Evolutionary conservation across 78 protist species (phyloP).

Genomic region (Chrysochromulina tobinii): DNA sequence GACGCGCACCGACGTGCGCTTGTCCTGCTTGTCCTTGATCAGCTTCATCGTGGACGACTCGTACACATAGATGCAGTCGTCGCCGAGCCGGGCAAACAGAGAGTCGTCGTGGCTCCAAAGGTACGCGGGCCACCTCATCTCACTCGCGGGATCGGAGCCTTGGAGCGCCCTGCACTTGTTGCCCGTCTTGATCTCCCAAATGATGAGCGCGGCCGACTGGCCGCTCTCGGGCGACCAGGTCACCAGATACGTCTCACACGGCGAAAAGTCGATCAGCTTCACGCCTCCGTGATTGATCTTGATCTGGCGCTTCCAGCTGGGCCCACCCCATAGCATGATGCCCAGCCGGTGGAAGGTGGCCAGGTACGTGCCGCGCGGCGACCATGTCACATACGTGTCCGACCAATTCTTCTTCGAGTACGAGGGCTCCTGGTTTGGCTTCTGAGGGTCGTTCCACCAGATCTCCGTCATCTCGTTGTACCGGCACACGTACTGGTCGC

Average conservation of each 20-base stretch:
- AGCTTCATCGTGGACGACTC: slow-evolving; percentile 56
- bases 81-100: slow-evolving; percentile 63
- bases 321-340: slow-evolving; percentile 78
- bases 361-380: slow-evolving; percentile 86
- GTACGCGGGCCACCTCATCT: slow-evolving; percentile 75
- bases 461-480: slow-evolving; percentile 69
- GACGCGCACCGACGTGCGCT: neutral
- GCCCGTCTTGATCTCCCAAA: slow-evolving; percentile 78
- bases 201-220: neutral
- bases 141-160: neutral
- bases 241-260: slow-evolving; percentile 74
- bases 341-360: slow-evolving; percentile 87
- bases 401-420: slow-evolving; percentile 63
- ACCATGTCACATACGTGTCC: slow-evolving; percentile 74
- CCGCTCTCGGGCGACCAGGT: slow-evolving; percentile 51
- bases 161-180: slow-evolving; percentile 37
- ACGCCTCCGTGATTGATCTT: slow-evolving; percentile 74
- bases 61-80: slow-evolving; percentile 64
- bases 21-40: slow-evolving; percentile 1
- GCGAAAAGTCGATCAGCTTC: slow-evolving; percentile 79
- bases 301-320: neutral
- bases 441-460: slow-evolving; percentile 72
- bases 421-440: neutral
- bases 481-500: slow-evolving; percentile 68
- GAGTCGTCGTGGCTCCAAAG: slow-evolving; percentile 70